These are phyloP conservation scores for Apiospora malaysiana DNA, from an alignment of 2,329 filamentous ascomycete genomes.

Conservation along the genomic window DNA sequence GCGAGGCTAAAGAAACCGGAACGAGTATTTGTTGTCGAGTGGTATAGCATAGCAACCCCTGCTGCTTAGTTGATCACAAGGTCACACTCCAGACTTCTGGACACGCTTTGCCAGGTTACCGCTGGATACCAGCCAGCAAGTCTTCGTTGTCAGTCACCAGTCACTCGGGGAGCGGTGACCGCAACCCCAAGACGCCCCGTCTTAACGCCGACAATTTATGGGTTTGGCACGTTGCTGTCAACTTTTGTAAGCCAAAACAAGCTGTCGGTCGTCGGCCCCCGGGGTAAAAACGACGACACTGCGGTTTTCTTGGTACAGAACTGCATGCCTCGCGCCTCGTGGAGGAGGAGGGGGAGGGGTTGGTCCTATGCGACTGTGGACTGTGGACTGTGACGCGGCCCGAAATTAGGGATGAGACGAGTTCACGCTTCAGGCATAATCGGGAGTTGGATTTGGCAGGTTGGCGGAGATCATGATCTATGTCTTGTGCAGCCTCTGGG, in stretches of 20 bases:
- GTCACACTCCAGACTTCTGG: not conserved
- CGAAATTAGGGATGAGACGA: constrained; percentile 11
- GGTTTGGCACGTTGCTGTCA: constrained; percentile 2
- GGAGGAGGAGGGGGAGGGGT: not conserved
- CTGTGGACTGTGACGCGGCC: not conserved
- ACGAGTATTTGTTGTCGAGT: constrained; percentile 2
- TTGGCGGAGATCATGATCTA: not conserved
- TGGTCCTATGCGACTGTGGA: not conserved
- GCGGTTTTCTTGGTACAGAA: not conserved
- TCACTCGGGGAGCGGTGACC: not conserved
- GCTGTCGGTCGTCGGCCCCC: not conserved
- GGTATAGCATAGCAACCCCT: constrained; percentile 3
- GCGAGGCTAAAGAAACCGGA: constrained; percentile 3
- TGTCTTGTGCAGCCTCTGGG: not conserved
- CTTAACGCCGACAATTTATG: constrained; percentile 18
- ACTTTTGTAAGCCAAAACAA: constrained; percentile 7
- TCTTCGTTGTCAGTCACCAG: not conserved
- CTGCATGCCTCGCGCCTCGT: not conserved
- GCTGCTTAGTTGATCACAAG: not conserved
- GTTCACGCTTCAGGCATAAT: not conserved
- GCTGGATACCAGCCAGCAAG: constrained; percentile 6
- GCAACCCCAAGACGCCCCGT: not conserved
- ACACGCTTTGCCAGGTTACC: constrained; percentile 2
- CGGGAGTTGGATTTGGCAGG: not conserved
- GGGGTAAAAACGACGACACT: constrained; percentile 3